These are phyloP conservation scores for Rosa multiflora DNA, from an alignment of 306 rosid species.

Conservation along the genomic window DNA sequence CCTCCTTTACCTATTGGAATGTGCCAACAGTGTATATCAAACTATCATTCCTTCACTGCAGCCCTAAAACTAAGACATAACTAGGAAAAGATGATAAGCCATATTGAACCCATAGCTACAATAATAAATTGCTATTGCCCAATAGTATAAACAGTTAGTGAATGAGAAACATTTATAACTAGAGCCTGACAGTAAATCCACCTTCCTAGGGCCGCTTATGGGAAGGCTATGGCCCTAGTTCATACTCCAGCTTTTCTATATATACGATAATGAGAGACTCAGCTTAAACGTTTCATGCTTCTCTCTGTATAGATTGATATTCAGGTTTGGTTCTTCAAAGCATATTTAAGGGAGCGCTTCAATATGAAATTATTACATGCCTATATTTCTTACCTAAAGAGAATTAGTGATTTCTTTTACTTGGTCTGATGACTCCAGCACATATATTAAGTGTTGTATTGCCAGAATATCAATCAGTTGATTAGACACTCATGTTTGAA, in stretches of 20 bases:
- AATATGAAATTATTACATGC: too few species aligned
- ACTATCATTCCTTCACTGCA: not conserved
- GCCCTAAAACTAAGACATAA: not conserved
- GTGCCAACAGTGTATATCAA: not conserved
- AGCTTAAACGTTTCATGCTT: not conserved
- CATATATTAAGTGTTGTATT: too few species aligned
- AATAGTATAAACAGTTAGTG: not conserved
- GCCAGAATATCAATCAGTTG: too few species aligned
- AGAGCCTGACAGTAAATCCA: not conserved
- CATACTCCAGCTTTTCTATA: not conserved
- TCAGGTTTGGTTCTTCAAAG: not conserved
- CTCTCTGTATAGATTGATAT: not conserved
- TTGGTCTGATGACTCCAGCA: too few species aligned
- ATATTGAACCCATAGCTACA: not conserved
- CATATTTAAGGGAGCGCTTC: not conserved
- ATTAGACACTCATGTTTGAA: too few species aligned
- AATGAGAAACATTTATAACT: not conserved
- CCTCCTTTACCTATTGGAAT: not conserved
- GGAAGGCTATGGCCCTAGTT: not conserved
- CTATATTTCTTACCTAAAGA: not conserved
- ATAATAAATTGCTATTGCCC: not conserved
- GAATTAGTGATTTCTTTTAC: not conserved
- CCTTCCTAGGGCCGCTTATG: not conserved
- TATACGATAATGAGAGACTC: not conserved
- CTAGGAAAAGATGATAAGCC: not conserved